phyloP scores from a whole-genome alignment of 768 basidiomycete species.

The Tricholomella constricta region DNA sequence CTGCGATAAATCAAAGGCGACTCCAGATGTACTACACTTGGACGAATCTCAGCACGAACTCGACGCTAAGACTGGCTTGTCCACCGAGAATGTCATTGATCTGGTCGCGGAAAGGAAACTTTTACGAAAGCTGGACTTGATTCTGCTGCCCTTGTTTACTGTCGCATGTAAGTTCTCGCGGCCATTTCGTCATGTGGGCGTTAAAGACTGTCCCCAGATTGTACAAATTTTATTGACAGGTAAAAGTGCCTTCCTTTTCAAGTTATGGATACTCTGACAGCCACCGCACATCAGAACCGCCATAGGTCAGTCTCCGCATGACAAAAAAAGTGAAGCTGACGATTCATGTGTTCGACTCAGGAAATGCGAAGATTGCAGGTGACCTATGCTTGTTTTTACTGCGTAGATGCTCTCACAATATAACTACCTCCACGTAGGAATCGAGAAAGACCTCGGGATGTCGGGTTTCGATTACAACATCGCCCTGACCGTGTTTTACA shows the following conservation, averaged over 20 bases:
- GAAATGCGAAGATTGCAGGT: slow-evolving; percentile 27
- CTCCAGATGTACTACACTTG: background rate
- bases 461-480: slow-evolving; percentile 37
- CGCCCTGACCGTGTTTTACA: slow-evolving; percentile 37
- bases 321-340: background rate
- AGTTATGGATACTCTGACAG: no score
- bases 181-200: background rate
- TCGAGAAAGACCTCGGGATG: slow-evolving; percentile 38
- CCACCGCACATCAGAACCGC: slow-evolving; percentile 24
- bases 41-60: background rate
- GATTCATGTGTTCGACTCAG: slow-evolving; percentile 2
- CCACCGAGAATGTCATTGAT: slow-evolving; percentile 8
- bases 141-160: slow-evolving; percentile 33
- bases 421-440: slow-evolving; percentile 10
- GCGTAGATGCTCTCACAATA: no score
- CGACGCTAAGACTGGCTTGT: background rate
- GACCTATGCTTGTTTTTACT: no score
- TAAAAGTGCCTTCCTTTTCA: no score
- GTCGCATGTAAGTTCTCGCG: slow-evolving; percentile 21
- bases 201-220: slow-evolving; percentile 13
- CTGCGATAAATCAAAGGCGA: background rate
- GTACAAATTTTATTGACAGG: slow-evolving; percentile 26
- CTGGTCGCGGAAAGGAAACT: slow-evolving; percentile 36
- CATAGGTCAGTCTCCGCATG: slow-evolving; percentile 14
- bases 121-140: slow-evolving; percentile 37